Evolutionary conservation across 78 protist species (phyloP).

Genomic region (Trichosphaerium sp.): DNA sequence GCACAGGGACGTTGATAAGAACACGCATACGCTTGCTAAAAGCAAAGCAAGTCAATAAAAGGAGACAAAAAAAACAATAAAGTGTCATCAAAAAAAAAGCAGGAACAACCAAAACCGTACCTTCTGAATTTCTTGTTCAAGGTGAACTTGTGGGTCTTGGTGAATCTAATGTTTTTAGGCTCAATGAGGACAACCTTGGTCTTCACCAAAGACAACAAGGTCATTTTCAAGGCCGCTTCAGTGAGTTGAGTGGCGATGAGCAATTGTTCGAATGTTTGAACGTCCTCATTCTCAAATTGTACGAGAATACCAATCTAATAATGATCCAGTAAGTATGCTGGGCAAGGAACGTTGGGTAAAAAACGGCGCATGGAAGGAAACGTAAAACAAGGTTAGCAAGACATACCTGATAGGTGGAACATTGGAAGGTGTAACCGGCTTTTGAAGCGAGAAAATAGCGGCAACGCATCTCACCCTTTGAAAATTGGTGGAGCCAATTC

Average conservation of each 20-base stretch:
- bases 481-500: conserved; percentile 66
- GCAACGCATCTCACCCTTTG: conserved; percentile 65
- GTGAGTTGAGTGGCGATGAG: conserved; percentile 36
- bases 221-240: conserved; percentile 23
- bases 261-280: conserved; percentile 30
- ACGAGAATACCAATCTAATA: conserved; percentile 59
- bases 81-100: too few relatives aligned
- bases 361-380: too few relatives aligned
- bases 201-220: conserved; percentile 31
- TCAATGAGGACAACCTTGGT: conserved; percentile 30
- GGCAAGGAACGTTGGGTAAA: too few relatives aligned
- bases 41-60: not conserved
- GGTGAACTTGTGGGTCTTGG: conserved; percentile 30
- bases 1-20: conserved; percentile 51
- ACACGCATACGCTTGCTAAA: conserved; percentile 15
- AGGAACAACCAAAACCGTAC: not conserved
- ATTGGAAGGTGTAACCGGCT: conserved; percentile 37
- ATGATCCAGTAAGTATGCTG: too few relatives aligned
- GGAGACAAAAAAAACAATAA: not conserved
- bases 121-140: conserved; percentile 44
- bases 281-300: conserved; percentile 38
- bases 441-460: conserved; percentile 16
- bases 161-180: conserved; percentile 26
- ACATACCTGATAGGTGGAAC: conserved; percentile 63
- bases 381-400: too few relatives aligned